Evolutionary conservation across 1,139 yeast genomes (phyloP), one percentile per base, ranked within the genome.

Genomic region (Nakaseomyces uthaithaninus): DNA sequence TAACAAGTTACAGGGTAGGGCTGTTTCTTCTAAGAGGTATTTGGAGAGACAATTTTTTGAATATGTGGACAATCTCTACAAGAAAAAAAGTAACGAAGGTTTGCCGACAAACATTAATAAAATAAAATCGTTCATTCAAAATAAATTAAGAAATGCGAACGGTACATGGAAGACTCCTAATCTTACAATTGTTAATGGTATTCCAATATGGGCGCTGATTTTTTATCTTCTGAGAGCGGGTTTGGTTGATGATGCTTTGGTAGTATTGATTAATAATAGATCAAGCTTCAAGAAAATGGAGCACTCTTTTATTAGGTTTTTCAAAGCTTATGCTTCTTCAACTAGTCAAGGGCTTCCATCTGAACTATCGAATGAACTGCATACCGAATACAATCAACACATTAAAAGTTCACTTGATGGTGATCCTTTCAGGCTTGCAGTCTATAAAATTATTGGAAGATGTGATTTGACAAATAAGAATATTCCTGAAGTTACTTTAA

Each of bases 401-500:
- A 81, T 89, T 53, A 82, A 87, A 46, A 80, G 76, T 50, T 69
- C 79, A 20, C 69, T 75, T 42, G 77, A 71, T 47, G 78, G 82
- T 42, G 99, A 91, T 63, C 95, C 96, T 7, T 91, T 75, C 65
- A 82, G 91, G 58, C 82, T 80, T 57, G 93, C 95, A 0, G 80
- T 87, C 4, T 93, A 86, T 67, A 91, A 91, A 63, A 73, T 91
- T 26, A 73, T 91, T 45, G 98, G 98, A 9, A 80, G 94, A 59
- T 87, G 97, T 61, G 95, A 87, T 51, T 36, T 63, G 27, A 55
- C 61, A 3, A 76, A 80, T 53, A 85, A 84, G 56, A 71, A 77
- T n/a, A 71, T 89, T 41, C 93, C 95, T 3, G 68, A 72, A 20
- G 80, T 91, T 37, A 78, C 89, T 34, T 65, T 79, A 36, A 84